Evolutionary conservation across 495 filamentous ascomycete genomes (phyloP), one percentile per base, ranked within the genome.

Genomic region (Talaromyces ruber): DNA sequence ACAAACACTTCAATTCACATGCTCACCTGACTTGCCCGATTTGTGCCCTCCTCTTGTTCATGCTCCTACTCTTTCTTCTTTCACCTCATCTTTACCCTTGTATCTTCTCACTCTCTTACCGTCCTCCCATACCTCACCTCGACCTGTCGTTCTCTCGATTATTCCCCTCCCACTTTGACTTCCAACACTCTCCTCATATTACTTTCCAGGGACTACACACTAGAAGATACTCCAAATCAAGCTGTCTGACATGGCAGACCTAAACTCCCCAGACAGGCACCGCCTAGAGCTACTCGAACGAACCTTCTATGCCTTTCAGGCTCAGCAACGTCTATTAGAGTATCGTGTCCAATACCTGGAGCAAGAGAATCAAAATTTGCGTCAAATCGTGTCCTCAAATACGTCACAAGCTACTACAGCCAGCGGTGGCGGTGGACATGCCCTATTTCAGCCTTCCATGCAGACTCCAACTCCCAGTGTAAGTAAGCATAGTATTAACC

Each of bases 211-310:
- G 2, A 16, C 34, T 16, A 14, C 34, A 39, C 34, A 16, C 4
- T 14, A 39, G 14, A 39, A 5, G 4, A 14, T n/a, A 1, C 34
- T 39, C 11, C 34, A 11, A 0, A 3, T 2, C 12, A 39, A 39
- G 34, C 34, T 39, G 34, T 39, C 34, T n/a, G 12, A 37, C 34
- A 60, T 60, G 59, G 59, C 11, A 21, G 28, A 37, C 5, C 16
- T 14, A 5, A 39, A 11, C 8, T 30, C 59, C 4, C 39, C 26
- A 18, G 8, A 32, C 16, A 60, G 18, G 28, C 59, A 60, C 25
- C 59, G 59, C 22, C 59, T 60, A 24, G 59, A 60, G 59, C 45
- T 60, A 2, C 43, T 60, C 11, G 59, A 60, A 24, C 59, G 59
- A 5, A 60, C 59, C 50, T 14, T 60, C 37, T 60, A 60, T 52